Base-by-base conservation (phyloP, 345 rosid genomes). In the Draba incana region DNA sequence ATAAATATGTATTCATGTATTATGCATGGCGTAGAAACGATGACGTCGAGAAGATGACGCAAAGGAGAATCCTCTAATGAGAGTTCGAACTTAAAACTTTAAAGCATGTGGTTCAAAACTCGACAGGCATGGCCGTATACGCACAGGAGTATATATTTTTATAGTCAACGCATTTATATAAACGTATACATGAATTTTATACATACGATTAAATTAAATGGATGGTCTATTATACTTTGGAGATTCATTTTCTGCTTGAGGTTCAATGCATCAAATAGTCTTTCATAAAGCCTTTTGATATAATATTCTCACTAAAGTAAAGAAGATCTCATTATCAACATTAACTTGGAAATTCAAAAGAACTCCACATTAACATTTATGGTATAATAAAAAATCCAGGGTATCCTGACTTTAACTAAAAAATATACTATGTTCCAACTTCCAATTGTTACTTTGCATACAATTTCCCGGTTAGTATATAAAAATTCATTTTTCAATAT, bases 231-330 rank as follows among this genome's bases (percentile, higher is more conserved):
- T 20, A 70, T 44, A 25, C 42, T 37, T 63, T 35, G 35, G 69
- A 45, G 33, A 46, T 63, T 14, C 69, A 37, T 71, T 54, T 28
- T 23, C 23, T 12, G 25, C 57, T 41, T n/a, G 5, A 57, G 13
- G 72, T 72, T 57, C 71, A 31, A 42, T 72, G 71, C 49, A 65
- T 57, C 77, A 27, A 38, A 48, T 72, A 38, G 38, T 64, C 58
- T 56, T 63, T 20, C 27, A 41, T 39, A 64, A 57, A 57, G 25
- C 64, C 0, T 38, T 16, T 48, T 3, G 35, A 57, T 53, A 54
- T 43, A 6, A 63, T 45, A 63, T 64, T 64, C 66, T 44, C 60
- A 56, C 3, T 31, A 39, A 41, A 57, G 54, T 20, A 20, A 20
- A 20, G 51, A 47, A 64, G 27, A 56, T 55, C 33, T 9, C 23